A percentile compares a stretch with the other conserved stretches of the same genome.
Evolutionary conservation across 208 protist genomes (phyloP).

Genomic region (Crithidia thermophila): DNA sequence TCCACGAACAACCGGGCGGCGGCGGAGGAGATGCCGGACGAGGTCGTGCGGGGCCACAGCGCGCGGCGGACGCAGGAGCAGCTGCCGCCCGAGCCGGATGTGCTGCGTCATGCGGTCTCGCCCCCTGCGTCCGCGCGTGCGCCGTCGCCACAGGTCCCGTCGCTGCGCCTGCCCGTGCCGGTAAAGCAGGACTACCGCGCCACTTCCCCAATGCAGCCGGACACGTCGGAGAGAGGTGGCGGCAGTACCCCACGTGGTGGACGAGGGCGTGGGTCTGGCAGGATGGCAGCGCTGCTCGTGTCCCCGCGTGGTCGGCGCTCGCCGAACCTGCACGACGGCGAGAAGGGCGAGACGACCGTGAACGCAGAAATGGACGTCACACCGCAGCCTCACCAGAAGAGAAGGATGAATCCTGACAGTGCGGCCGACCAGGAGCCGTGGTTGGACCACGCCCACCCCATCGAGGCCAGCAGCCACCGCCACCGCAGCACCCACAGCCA

Average conservation of each 20-base stretch:
- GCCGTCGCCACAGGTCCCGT: neutral
- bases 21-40: conserved; percentile 1
- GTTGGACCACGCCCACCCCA: conserved; percentile 19
- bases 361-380: neutral
- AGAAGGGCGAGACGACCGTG: neutral
- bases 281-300: neutral
- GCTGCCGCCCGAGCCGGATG: conserved; percentile 1
- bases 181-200: neutral
- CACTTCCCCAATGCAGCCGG: conserved; percentile 1
- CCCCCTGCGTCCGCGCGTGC: neutral
- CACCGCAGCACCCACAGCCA: neutral
- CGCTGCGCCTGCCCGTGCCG: neutral
- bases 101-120: neutral
- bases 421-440: conserved; percentile 17
- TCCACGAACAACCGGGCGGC: neutral
- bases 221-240: neutral
- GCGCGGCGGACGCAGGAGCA: neutral
- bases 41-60: conserved; percentile 1
- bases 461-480: conserved; percentile 2
- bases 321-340: neutral
- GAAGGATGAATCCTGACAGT: neutral
- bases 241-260: neutral
- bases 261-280: neutral
- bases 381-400: neutral
- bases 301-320: neutral